Percentiles rank a stretch among this genome's conserved stretches.
phyloP scores from a whole-genome alignment of 257 asterid species.

The Rubia yunnanensis region DNA sequence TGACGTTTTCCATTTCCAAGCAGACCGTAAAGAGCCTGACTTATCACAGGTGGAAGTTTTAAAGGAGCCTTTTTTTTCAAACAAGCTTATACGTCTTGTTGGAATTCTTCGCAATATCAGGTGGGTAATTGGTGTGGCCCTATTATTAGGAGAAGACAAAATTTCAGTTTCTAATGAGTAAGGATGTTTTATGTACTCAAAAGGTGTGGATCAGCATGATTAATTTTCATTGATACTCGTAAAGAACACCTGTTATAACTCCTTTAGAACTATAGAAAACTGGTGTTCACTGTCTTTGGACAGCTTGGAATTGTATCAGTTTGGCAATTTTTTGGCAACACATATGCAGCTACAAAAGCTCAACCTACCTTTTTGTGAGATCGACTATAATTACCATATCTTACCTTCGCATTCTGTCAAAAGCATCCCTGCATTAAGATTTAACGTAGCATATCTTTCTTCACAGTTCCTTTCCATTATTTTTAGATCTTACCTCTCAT shows the following conservation, averaged over 20 bases:
- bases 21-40: slow-evolving; percentile 60
- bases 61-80: slow-evolving; percentile 78
- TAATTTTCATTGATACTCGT: background rate
- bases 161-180: background rate
- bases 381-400: background rate
- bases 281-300: background rate
- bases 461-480: too few relatives aligned
- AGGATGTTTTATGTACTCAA: background rate
- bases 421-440: too few relatives aligned
- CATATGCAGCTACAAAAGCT: background rate
- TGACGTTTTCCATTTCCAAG: slow-evolving; percentile 16
- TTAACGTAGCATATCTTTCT: too few relatives aligned
- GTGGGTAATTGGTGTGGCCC: slow-evolving; percentile 26
- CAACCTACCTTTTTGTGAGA: background rate
- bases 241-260: background rate
- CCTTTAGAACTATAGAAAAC: background rate
- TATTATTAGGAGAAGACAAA: background rate
- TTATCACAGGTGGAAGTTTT: slow-evolving; percentile 50
- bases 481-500: too few relatives aligned
- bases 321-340: background rate
- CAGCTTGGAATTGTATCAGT: background rate
- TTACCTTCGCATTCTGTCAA: background rate
- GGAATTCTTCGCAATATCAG: slow-evolving; percentile 61
- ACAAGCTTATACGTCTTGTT: slow-evolving; percentile 69
- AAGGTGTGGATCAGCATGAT: background rate